phyloP scores from a whole-genome alignment of 1,284 basidiomycete species.

The Sphaerobolus stellatus region DNA sequence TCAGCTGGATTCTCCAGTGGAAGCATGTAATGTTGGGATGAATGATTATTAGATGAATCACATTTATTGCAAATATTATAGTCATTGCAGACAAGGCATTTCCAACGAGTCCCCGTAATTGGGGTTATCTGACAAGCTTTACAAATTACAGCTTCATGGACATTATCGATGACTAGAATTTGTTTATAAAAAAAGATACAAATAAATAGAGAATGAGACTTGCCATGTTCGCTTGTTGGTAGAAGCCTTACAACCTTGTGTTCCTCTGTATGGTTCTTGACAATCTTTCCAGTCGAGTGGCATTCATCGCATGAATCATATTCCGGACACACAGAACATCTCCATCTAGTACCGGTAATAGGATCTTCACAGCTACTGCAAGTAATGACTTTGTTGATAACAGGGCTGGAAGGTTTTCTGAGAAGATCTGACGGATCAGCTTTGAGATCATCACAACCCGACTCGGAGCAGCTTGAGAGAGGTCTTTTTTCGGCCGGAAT shows the following conservation, averaged over 20 bases:
- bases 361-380: constrained; percentile 6
- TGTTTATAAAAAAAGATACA: too few relatives aligned
- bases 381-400: too few relatives aligned
- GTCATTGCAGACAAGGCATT: constrained; percentile 15
- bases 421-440: too few relatives aligned
- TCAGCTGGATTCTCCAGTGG: constrained; percentile 18
- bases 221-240: too few relatives aligned
- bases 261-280: too few relatives aligned
- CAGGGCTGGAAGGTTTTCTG: too few relatives aligned
- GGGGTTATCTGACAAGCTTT: not conserved
- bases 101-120: constrained; percentile 18
- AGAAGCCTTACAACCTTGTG: too few relatives aligned
- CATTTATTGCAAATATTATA: constrained; percentile 21
- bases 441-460: too few relatives aligned
- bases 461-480: not conserved
- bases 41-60: constrained; percentile 15
- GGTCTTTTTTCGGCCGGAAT: too few relatives aligned
- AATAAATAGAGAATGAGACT: too few relatives aligned
- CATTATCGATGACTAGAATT: too few relatives aligned
- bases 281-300: constrained; percentile 14
- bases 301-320: constrained; percentile 22
- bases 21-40: constrained; percentile 16
- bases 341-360: constrained; percentile 16
- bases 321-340: constrained; percentile 14
- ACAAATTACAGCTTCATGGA: constrained; percentile 1